Evolutionary conservation across 106 monocot genomes (phyloP), one percentile per base, ranked within the genome.

Genomic region (Phalaenopsis aphrodite): DNA sequence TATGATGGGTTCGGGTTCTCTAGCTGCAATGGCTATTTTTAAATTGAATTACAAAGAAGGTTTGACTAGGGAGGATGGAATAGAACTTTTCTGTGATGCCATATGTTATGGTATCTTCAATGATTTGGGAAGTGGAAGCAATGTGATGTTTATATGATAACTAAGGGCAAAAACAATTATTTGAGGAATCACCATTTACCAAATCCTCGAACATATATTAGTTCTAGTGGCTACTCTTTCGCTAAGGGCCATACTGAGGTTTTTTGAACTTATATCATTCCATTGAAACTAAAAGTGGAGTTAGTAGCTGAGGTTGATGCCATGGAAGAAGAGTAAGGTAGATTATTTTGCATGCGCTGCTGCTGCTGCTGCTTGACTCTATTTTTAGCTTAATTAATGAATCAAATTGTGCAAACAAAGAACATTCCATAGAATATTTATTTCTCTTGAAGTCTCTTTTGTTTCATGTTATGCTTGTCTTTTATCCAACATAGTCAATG

Each of bases 1-100:
- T 38, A 99, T 95, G 15, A 99, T 99, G 99, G 99, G 99, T 81
- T 99, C 99, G 74, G 99, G 99, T 38, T 99, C 99, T 71, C 89
- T 99, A 65, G 99, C 99, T 68, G 99, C 99, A 45, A 99, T 99
- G 99, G 75, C 99, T 23, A 83, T 99, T 21, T 99, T 99, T 80
- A 95, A 99, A 78, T 99, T 95, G 24, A 93, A 95, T 81, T 99
- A 82, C 76, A 93, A 57, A 85, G 99, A 95, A 77, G 95, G 88
- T 67, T 81, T 99, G 19, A 90, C 84, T 58, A 90, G 85, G 78
- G 94, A 94, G 19, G 94, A 94, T 68, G 93, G 97, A 80, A 94
- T 97, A 75, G 75, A 87, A 46, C 81, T 97, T 68, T 94, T 97
- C 0, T 43, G 69, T 52, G 94, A 97, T 75, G 97, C 97, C 68